Percentiles rank a stretch among this genome's conserved stretches.
These are phyloP conservation scores for Artemisia argyi DNA, from an alignment of 129 eudicot species.

Conservation along the genomic window DNA sequence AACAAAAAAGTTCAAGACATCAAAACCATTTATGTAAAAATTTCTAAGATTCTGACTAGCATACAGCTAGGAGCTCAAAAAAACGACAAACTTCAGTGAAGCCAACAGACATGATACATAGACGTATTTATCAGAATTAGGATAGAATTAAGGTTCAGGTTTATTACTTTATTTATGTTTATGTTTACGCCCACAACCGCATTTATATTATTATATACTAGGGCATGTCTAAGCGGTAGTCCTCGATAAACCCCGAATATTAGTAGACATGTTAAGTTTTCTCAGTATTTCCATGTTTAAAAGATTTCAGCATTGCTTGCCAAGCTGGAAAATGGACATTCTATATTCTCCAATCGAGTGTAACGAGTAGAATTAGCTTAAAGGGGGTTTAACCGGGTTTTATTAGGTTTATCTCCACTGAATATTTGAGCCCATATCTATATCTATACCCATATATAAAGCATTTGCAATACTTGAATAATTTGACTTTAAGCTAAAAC, in stretches of 20 bases:
- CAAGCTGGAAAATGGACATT: conserved; percentile 3
- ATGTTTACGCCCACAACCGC: background rate
- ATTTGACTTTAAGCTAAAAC: no score
- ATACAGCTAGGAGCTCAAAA: conserved; percentile 2
- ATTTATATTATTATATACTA: background rate
- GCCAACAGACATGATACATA: conserved; percentile 1
- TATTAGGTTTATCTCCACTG: background rate
- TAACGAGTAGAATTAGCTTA: conserved; percentile 5
- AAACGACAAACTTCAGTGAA: conserved; percentile 11
- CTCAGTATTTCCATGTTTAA: background rate
- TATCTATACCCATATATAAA: no score
- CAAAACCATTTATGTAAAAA: conserved; percentile 17
- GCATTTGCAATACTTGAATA: no score
- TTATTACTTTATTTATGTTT: background rate
- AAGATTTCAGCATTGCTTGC: background rate
- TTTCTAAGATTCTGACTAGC: conserved; percentile 13
- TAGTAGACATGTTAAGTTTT: background rate
- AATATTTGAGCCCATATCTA: background rate
- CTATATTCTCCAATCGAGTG: background rate
- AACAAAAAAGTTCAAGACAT: conserved; percentile 13
- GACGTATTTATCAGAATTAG: background rate
- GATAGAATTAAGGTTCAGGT: background rate
- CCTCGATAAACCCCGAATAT: background rate
- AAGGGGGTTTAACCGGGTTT: background rate
- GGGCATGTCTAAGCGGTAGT: background rate